Base-by-base conservation (phyloP, 306 rosid species). In the Geum urbanum region DNA sequence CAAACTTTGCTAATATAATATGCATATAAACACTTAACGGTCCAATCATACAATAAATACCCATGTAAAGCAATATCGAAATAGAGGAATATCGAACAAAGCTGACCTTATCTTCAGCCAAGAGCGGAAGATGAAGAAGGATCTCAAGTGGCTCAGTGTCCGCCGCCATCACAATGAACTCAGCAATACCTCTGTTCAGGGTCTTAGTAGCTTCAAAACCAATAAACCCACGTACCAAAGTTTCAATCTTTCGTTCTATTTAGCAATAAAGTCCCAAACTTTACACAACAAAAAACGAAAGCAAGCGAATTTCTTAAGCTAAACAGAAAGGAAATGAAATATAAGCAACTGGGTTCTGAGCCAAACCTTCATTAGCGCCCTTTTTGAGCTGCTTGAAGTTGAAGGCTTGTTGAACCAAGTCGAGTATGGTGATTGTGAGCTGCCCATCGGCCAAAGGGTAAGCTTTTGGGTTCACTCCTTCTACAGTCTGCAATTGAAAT, bases 321-420 rank as follows among this genome's bases (percentile, higher is more conserved):
- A 32, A 32, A 32, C 37, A 32, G 37, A 32, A 2, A 32, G 37
- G 37, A 1, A 32, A 32, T 32, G 37, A 32, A 32, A 32, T 32
- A 32, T 32, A 32, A 32, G 37, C 37, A 32, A 32, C 37, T 32
- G 37, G 37, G 37, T 32, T 50, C 35, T 1, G 37, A 4, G 43
- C 14, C 18, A 47, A 12, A 92, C 98, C 97, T 88, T 92, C 94
- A 77, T 92, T 92, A 9, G 96, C 98, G 10, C 96, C 96, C 82
- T 92, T 92, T 69, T 92, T 92, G 72, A 92, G 92, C 78, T 92
- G 98, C 84, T 92, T 88, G 72, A 90, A 90, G 70, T 92, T 88
- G 16, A 95, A 79, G 57, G 97, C 96, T 77, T 92, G 98, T 65
- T 92, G 98, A 78, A 90, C 87, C 73, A 92, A 96, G 48, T 92